Conservation (phyloP, 352 stramenopile species). For the Lagenidium giganteum region DNA sequence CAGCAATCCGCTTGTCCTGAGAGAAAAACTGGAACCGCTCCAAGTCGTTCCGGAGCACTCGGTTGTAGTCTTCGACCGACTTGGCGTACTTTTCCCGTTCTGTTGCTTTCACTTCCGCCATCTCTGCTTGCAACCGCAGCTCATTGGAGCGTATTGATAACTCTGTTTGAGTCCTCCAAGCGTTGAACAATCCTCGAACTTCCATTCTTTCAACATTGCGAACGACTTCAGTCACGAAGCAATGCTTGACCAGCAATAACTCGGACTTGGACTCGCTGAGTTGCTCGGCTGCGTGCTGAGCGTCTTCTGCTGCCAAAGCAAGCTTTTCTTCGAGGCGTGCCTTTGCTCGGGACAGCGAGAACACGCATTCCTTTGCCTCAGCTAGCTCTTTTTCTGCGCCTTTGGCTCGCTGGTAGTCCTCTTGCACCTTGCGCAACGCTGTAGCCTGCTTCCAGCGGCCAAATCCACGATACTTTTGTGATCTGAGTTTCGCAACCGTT, state of each 20-base stretch:
- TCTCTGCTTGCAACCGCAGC: constrained; percentile 44
- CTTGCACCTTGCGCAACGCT: no score
- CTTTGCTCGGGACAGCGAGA: constrained; percentile 58
- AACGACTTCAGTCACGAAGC: constrained; percentile 44
- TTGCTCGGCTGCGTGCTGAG: constrained; percentile 28
- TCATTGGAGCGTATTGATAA: constrained; percentile 31
- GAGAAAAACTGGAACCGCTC: constrained; percentile 79
- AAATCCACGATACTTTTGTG: constrained; percentile 1
- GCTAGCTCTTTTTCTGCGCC: constrained; percentile 25
- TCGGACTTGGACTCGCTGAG: constrained; percentile 42
- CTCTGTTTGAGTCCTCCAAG: constrained; percentile 35
- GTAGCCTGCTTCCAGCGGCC: constrained; percentile 1
- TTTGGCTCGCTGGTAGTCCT: constrained; percentile 18
- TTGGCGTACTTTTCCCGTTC: constrained; percentile 63
- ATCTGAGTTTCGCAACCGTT: not conserved
- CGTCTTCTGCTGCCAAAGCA: constrained; percentile 22
- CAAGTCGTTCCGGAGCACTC: constrained; percentile 61
- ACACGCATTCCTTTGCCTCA: constrained; percentile 72
- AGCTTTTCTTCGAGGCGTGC: constrained; percentile 58
- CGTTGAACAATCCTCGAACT: constrained; percentile 31
- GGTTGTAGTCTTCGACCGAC: constrained; percentile 66
- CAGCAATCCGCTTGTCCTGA: constrained; percentile 67
- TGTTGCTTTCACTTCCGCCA: constrained; percentile 43
- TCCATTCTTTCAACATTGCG: constrained; percentile 39
- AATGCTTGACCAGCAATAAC: constrained; percentile 68